These are phyloP conservation scores for Hypoxylon cercidicola DNA, from an alignment of 495 filamentous ascomycete genomes.

Conservation along the genomic window DNA sequence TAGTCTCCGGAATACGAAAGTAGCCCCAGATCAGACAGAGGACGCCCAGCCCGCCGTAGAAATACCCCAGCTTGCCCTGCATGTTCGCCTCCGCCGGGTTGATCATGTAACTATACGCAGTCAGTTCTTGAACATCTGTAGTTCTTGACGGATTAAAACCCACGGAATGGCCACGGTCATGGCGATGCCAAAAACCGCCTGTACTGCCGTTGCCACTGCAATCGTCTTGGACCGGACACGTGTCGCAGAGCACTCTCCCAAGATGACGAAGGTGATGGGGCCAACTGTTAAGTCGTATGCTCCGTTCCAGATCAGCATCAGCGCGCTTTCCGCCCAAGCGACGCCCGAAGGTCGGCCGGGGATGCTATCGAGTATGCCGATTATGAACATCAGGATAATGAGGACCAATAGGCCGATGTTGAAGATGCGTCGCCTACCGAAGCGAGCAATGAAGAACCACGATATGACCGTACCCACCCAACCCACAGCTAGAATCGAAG, in stretches of 20 bases:
- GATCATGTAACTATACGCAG: slow-evolving; percentile 62
- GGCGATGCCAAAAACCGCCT: slow-evolving; percentile 67
- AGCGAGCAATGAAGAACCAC: slow-evolving; percentile 63
- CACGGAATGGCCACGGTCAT: slow-evolving; percentile 70
- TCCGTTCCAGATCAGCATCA: slow-evolving; percentile 68
- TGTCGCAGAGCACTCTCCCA: slow-evolving; percentile 67
- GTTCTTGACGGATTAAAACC: too few species aligned
- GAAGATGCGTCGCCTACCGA: slow-evolving; percentile 66
- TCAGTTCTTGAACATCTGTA: too few species aligned
- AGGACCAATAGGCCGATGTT: slow-evolving; percentile 59
- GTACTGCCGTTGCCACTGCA: slow-evolving; percentile 68
- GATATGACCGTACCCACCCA: slow-evolving; percentile 63
- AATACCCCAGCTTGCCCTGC: slow-evolving; percentile 73
- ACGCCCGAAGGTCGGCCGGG: slow-evolving; percentile 55
- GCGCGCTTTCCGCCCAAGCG: slow-evolving; percentile 63
- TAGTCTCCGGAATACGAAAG: slow-evolving; percentile 70
- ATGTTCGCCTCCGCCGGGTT: slow-evolving; percentile 72
- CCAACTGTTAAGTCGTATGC: slow-evolving; percentile 68
- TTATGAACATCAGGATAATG: slow-evolving; percentile 62
- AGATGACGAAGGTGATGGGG: slow-evolving; percentile 69
- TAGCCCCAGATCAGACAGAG: slow-evolving; percentile 60
- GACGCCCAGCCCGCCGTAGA: slow-evolving; percentile 67
- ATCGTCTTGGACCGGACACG: slow-evolving; percentile 71
- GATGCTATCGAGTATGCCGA: slow-evolving; percentile 68
- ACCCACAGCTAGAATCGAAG: slow-evolving; percentile 45